Evolutionary conservation across 2,329 filamentous ascomycete genomes (phyloP).

Genomic region (Trichoderma cornu-damae): DNA sequence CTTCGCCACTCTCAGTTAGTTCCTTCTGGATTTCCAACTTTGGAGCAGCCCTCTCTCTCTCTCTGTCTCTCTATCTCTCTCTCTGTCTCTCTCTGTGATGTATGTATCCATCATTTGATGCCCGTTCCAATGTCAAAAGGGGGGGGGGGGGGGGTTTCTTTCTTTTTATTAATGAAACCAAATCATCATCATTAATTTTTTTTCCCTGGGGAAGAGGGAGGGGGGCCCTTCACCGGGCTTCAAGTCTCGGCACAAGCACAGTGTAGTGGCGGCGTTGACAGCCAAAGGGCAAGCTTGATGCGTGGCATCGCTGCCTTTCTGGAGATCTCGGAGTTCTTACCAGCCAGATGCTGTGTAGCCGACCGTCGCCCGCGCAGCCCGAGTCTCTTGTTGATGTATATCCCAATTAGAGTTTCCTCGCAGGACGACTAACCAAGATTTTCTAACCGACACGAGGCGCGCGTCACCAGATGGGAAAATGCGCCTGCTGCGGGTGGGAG

Average conservation of each 20-base stretch:
- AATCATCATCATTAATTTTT: no score
- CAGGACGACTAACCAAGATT: neutral
- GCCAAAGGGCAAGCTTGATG: conserved; percentile 2
- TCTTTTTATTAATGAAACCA: no score
- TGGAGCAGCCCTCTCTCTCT: neutral
- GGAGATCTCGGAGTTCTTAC: conserved; percentile 5
- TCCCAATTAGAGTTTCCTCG: neutral
- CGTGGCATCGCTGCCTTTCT: neutral
- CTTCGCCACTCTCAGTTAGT: conserved; percentile 11
- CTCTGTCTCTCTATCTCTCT: no score
- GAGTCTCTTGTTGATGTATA: no score
- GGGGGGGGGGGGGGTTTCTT: no score
- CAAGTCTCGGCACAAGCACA: neutral
- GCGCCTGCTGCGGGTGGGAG: neutral
- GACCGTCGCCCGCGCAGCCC: neutral
- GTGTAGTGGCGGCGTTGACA: conserved; percentile 1
- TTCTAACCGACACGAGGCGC: conserved; percentile 7
- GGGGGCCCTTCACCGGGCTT: neutral
- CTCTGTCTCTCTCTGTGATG: no score
- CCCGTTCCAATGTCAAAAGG: no score
- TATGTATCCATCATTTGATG: no score
- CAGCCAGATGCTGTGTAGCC: neutral
- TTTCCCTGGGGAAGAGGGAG: no score
- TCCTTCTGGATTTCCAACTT: neutral
- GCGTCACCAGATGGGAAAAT: neutral